Conservation (phyloP, 495 filamentous ascomycete genomes). For the Penicillium verhagenii region DNA sequence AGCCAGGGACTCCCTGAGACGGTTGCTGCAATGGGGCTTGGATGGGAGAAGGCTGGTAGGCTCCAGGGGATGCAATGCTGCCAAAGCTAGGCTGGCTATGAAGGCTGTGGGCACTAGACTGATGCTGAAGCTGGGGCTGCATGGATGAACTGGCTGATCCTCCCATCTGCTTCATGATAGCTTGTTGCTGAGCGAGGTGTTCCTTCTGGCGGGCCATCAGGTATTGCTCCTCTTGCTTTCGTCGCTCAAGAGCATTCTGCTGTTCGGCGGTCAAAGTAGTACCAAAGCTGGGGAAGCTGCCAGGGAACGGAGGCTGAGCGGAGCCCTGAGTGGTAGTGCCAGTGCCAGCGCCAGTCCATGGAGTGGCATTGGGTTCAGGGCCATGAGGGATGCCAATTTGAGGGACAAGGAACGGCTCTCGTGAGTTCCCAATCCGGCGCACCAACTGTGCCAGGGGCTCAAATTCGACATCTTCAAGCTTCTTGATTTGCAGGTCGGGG, state of each 20-base stretch:
- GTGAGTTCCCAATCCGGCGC: conserved; percentile 91
- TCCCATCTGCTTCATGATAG: conserved; percentile 72
- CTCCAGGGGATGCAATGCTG: conserved; percentile 83
- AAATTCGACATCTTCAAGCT: conserved; percentile 87
- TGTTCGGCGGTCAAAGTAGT: conserved; percentile 95
- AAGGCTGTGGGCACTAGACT: conserved; percentile 89
- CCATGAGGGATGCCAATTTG: conserved; percentile 94
- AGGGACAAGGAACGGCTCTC: conserved; percentile 95
- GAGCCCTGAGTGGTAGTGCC: conserved; percentile 46
- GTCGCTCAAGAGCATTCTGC: conserved; percentile 91
- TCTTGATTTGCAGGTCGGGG: conserved; percentile 88
- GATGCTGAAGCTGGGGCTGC: conserved; percentile 73
- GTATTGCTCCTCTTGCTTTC: conserved; percentile 98
- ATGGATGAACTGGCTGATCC: conserved; percentile 56
- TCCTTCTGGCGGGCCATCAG: conserved; percentile 94
- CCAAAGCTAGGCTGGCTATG: conserved; percentile 95
- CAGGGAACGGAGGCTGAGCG: conserved; percentile 91
- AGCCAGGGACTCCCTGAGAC: conserved; percentile 51
- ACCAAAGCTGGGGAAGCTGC: conserved; percentile 94
- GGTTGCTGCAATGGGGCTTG: conserved; percentile 64
- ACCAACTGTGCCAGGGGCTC: conserved; percentile 96
- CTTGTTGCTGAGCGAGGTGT: conserved; percentile 82
- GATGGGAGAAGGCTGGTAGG: conserved; percentile 68
- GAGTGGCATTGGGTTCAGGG: conserved; percentile 48
- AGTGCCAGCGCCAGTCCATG: conserved; percentile 34